Evolutionary conservation across 805 yeast species (phyloP).

Genomic region (Candida nemodendra): DNA sequence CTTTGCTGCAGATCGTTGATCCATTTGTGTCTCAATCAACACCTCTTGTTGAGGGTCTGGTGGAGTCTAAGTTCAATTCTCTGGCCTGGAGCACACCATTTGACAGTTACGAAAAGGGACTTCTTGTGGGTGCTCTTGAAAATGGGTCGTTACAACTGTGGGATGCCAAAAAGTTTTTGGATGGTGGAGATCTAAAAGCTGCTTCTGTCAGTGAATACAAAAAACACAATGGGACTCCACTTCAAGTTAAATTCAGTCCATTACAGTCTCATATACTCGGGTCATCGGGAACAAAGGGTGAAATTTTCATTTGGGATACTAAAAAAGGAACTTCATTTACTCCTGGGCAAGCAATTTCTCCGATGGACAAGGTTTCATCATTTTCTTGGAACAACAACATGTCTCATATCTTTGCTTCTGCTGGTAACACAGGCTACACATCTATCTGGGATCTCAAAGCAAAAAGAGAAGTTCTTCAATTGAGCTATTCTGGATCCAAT

Average conservation of each 20-base stretch:
- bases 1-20: slow-evolving; percentile 80
- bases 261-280: slow-evolving; percentile 69
- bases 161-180: slow-evolving; percentile 55
- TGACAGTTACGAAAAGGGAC: slow-evolving; percentile 46
- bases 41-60: slow-evolving; percentile 45
- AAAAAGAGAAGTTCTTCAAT: slow-evolving; percentile 83
- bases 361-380: slow-evolving; percentile 75
- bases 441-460: slow-evolving; percentile 93
- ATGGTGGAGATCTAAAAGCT: slow-evolving; percentile 39
- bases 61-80: slow-evolving; percentile 68
- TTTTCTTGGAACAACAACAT: slow-evolving; percentile 88
- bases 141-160: slow-evolving; percentile 77
- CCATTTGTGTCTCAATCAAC: slow-evolving; percentile 44
- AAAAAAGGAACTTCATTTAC: slow-evolving; percentile 52
- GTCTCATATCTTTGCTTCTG: slow-evolving; percentile 85
- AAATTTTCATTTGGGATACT: slow-evolving; percentile 88
- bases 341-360: slow-evolving; percentile 79
- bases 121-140: slow-evolving; percentile 88
- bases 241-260: slow-evolving; percentile 74
- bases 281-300: slow-evolving; percentile 87
- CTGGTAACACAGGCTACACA: slow-evolving; percentile 81
- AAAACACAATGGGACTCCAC: slow-evolving; percentile 69
- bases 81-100: slow-evolving; percentile 76
- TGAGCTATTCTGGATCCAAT: slow-evolving; percentile 71
- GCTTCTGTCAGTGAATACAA: slow-evolving; percentile 50